phyloP scores from a whole-genome alignment of 305 asterid genomes.

The Fraxinus platypoda region DNA sequence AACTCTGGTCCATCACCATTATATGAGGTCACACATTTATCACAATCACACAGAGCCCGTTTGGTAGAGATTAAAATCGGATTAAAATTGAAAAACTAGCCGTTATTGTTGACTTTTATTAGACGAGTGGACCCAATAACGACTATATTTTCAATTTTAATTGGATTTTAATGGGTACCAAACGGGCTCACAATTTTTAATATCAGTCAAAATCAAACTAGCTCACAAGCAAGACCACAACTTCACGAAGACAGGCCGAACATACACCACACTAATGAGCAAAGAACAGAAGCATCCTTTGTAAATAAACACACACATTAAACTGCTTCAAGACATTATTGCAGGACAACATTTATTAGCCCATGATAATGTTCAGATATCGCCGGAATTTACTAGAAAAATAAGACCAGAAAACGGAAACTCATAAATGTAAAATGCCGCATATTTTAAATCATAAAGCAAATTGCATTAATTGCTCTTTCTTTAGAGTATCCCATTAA shows the following conservation, averaged over 20 bases:
- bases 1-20: background rate
- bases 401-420: background rate
- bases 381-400: background rate
- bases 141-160: no score
- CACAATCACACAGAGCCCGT: no score
- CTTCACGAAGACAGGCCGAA: background rate
- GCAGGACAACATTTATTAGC: background rate
- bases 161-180: no score
- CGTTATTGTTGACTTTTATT: no score
- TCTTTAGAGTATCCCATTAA: slow-evolving; percentile 4
- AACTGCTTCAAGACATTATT: background rate
- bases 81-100: no score
- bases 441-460: background rate
- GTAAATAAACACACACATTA: background rate
- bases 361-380: background rate
- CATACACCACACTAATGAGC: background rate
- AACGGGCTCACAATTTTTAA: background rate
- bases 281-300: background rate
- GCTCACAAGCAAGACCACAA: background rate
- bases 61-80: no score
- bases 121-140: no score
- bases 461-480: slow-evolving; percentile 14
- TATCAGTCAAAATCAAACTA: background rate
- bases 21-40: background rate
- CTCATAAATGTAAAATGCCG: background rate